Percentiles rank a stretch among this genome's conserved stretches.
Evolutionary conservation across 768 basidiomycete genomes (phyloP).

Genomic region (Botryobasidium botryosum): DNA sequence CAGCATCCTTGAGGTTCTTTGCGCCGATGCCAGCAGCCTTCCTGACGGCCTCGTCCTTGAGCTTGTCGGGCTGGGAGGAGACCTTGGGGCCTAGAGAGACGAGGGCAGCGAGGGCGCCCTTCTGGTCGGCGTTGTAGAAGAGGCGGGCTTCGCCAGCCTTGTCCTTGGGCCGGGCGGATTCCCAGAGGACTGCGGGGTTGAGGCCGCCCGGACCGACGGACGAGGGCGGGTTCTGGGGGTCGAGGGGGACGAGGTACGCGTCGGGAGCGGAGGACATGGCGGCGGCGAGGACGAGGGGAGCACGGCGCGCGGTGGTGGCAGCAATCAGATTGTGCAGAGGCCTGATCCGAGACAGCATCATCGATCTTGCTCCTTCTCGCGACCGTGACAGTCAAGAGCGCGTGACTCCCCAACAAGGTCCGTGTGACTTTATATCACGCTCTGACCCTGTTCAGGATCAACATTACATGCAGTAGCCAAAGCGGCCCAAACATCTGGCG

Average conservation of each 20-base stretch:
- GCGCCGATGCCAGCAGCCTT: constrained; percentile 57
- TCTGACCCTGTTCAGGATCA: too few species aligned
- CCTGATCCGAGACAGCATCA: too few species aligned
- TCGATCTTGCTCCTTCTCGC: too few species aligned
- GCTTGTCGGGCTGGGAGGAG: constrained; percentile 26
- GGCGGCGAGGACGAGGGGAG: too few species aligned
- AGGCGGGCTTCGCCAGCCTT: constrained; percentile 16
- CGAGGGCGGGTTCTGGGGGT: constrained; percentile 28
- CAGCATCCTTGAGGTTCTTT: constrained; percentile 38
- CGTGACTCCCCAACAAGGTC: too few species aligned
- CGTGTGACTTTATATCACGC: too few species aligned
- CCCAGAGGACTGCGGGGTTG: constrained; percentile 31
- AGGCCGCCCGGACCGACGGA: constrained; percentile 21
- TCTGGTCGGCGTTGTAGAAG: constrained; percentile 15
- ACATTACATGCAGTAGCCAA: too few species aligned
- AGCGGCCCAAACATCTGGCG: too few species aligned
- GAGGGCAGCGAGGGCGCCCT: constrained; percentile 16
- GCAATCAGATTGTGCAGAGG: too few species aligned
- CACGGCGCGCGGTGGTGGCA: too few species aligned
- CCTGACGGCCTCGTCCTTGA: constrained; percentile 48
- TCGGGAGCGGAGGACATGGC: constrained; percentile 3
- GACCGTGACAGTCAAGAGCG: too few species aligned
- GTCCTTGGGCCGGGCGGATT: constrained; percentile 13
- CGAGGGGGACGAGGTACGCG: constrained; percentile 39
- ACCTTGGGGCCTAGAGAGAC: constrained; percentile 44